Base-by-base conservation (phyloP, 164 flowering plant species). In the Annona squamosa region DNA sequence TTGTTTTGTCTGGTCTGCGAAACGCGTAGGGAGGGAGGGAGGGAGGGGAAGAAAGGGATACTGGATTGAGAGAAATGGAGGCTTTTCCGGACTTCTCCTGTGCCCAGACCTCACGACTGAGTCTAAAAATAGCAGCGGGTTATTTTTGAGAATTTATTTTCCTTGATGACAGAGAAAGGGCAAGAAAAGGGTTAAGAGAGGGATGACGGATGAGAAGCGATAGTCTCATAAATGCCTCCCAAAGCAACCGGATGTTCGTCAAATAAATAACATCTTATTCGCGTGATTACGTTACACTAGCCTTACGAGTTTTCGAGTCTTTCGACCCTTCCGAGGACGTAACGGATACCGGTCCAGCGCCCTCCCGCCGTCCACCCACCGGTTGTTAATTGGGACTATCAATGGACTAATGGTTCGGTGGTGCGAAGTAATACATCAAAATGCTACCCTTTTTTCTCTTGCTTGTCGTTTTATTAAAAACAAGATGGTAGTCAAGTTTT, bases 91-190 rank as follows among this genome's bases (percentile, higher is more conserved):
- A 18, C 17, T 37, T 47, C 44, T 10, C 13, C 46, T 19, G 16
- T 12, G 16, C 37, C 2, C 46, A 72, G 16, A 64, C 74, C 74
- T 72, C 74, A 65, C 46, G 74, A 63, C 61, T 13, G 16, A 18
- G 44, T 72, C 67, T 52, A 63, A 18, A 62, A 18, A 46, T 63
- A 71, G 73, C 57, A 10, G 48, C 73, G 65, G n/a, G n/a, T 59
- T 26, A 9, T 44, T 16, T 44, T 57, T 59, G 19, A 47, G 59
- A 16, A 52, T 26, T 26, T 26, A 26, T 26, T 26, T 26, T 26
- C 37, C 37, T 26, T 26, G 37, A 26, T 26, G 37, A 26, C 37
- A 26, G 37, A 26, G 37, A 26, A 26, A 26, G 37, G 37, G 37
- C 0, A 26, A 26, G 37, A 26, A 26, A 26, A 26, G 37, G 37